phyloP scores from a whole-genome alignment of 371 early-diverging fungal genomes.

The Mortierella sp. region DNA sequence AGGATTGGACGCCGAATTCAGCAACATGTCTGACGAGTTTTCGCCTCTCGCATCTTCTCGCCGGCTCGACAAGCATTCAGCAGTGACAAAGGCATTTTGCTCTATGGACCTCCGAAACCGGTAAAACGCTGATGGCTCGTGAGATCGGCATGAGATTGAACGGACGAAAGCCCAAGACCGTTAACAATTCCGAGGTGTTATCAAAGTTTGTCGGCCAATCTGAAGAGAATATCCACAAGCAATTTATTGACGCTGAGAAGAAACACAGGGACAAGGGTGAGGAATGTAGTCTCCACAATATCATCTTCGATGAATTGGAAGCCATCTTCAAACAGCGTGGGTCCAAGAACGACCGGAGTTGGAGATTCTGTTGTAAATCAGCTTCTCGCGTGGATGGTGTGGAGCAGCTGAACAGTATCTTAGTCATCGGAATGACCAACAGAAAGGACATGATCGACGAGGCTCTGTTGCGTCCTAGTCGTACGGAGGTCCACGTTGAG shows the following conservation, averaged over 20 bases:
- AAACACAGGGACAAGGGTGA: slow-evolving; percentile 97
- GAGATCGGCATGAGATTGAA: slow-evolving; percentile 99
- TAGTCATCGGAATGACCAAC: slow-evolving; percentile 99
- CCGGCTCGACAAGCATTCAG: slow-evolving; percentile 97
- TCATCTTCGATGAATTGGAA: slow-evolving; percentile 99
- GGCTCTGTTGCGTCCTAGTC: slow-evolving; percentile 96
- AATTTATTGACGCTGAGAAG: slow-evolving; percentile 97
- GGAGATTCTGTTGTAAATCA: slow-evolving; percentile 99
- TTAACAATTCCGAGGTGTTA: slow-evolving; percentile 98
- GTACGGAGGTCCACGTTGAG: slow-evolving; percentile 98
- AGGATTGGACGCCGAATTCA: slow-evolving; percentile 98
- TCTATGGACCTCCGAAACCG: slow-evolving; percentile 99
- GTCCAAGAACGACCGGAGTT: slow-evolving; percentile 93
- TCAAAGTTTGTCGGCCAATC: slow-evolving; percentile 99
- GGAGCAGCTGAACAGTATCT: slow-evolving; percentile 95
- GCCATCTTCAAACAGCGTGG: slow-evolving; percentile 99
- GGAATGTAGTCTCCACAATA: slow-evolving; percentile 95
- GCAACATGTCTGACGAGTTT: slow-evolving; percentile 98
- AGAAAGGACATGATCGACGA: slow-evolving; percentile 99
- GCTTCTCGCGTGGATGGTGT: slow-evolving; percentile 99
- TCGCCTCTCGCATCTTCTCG: slow-evolving; percentile 99
- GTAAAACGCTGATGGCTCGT: slow-evolving; percentile 99
- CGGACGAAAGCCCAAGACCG: slow-evolving; percentile 96
- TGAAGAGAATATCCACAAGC: slow-evolving; percentile 98
- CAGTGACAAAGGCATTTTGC: slow-evolving; percentile 95